Evolutionary conservation across 257 asterid genomes (phyloP), one percentile per base, ranked within the genome.

Genomic region (Hygrophila difformis): DNA sequence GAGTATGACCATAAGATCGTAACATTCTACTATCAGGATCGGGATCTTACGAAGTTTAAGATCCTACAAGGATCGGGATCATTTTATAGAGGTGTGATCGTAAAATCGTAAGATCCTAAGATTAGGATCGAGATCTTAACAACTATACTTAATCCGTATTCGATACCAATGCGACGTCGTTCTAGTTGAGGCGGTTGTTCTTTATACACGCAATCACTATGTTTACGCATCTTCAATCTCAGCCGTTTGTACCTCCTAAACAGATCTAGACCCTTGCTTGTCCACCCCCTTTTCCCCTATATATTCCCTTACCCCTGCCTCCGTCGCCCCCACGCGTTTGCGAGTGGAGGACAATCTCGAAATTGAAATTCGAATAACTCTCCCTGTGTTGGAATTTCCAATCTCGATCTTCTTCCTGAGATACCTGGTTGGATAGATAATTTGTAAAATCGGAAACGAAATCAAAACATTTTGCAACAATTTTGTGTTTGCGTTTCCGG

Each of bases 191-290:
- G n/a, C n/a, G n/a, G n/a, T n/a, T n/a, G n/a, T n/a, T n/a, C n/a
- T n/a, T n/a, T n/a, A n/a, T n/a, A n/a, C n/a, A n/a, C n/a, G n/a
- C n/a, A n/a, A n/a, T n/a, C n/a, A n/a, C n/a, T n/a, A n/a, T n/a
- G n/a, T n/a, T n/a, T 12, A 63, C 69, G 37, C 42, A 38, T 38
- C 10, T 21, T 34, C 6, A 67, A 70, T 73, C 74, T 2, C 39
- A 44, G 1, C 76, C 70, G 74, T 68, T 23, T 1, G 22, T 12
- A 8, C 19, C 12, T 5, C 55, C 14, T 2, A 22, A 16, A 4
- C 8, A 21, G 59, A 62, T 62, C 68, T 7, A 6, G 26, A 49
- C 63, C 63, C 58, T 49, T 8, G 31, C 8, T 26, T 26, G n/a
- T 26, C 31, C 31, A 1, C 31, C 19, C 15, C 21, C 15, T 18